Conservation (phyloP, 2,329 filamentous ascomycete species). For the Trichoderma simmonsii region DNA sequence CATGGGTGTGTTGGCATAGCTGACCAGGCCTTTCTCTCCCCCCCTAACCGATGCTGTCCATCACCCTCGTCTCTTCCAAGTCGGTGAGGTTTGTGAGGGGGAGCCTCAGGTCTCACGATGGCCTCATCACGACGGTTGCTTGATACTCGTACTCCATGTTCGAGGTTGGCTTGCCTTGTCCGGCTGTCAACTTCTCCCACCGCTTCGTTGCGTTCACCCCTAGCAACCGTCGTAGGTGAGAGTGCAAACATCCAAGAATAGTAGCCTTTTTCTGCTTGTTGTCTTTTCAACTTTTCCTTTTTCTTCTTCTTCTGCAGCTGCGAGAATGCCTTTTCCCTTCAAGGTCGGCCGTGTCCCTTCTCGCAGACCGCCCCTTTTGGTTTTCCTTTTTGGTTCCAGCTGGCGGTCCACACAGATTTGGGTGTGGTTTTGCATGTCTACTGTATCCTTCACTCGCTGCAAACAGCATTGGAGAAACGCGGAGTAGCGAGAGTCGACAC, state of each 20-base stretch:
- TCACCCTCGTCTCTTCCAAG: background rate
- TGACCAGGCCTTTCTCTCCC: background rate
- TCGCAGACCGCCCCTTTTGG: constrained; percentile 18
- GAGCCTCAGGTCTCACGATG: constrained; percentile 12
- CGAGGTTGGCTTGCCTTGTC: background rate
- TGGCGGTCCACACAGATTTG: background rate
- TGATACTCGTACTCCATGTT: background rate
- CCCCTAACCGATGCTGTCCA: background rate
- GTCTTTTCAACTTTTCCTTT: background rate
- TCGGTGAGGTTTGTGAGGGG: constrained; percentile 11
- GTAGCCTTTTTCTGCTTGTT: background rate
- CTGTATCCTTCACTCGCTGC: background rate
- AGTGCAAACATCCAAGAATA: background rate
- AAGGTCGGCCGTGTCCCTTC: background rate
- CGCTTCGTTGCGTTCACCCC: background rate
- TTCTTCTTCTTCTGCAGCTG: background rate
- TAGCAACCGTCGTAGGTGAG: constrained; percentile 5
- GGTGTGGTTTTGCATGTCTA: background rate
- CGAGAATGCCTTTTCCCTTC: background rate
- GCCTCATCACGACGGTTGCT: constrained; percentile 2
- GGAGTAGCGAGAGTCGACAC: background rate
- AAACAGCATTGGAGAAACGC: background rate
- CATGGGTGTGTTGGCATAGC: constrained; percentile 18
- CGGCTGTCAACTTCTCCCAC: background rate
- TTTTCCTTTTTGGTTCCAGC: background rate